These are phyloP conservation scores for Arthrobotrys entomopaga DNA, from an alignment of 2,329 filamentous ascomycete genomes.

Conservation along the genomic window DNA sequence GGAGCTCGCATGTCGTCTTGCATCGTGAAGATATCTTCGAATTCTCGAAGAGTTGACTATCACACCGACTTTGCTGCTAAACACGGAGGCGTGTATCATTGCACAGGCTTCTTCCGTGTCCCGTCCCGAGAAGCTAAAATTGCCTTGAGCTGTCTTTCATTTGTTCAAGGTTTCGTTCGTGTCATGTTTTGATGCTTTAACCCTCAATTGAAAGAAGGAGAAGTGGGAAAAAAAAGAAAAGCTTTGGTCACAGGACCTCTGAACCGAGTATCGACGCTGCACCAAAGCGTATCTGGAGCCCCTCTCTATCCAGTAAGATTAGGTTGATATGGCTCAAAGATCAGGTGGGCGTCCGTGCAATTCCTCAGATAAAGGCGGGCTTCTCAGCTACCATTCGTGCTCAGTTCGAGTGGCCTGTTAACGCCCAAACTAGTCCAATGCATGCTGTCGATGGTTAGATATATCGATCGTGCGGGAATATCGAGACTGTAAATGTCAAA, in stretches of 20 bases:
- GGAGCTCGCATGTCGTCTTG: slow-evolving; percentile 35
- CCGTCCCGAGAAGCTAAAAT: slow-evolving; percentile 30
- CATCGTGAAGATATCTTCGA: slow-evolving; percentile 36
- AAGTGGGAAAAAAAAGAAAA: slow-evolving; percentile 37
- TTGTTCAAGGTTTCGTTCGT: slow-evolving; percentile 2
- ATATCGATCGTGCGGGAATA: too few relatives aligned
- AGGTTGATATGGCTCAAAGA: slow-evolving; percentile 16
- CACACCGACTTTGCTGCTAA: slow-evolving; percentile 30
- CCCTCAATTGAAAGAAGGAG: background rate
- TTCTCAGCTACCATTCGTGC: too few relatives aligned
- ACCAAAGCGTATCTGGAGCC: slow-evolving; percentile 15
- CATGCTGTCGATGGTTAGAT: too few relatives aligned
- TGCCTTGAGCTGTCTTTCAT: slow-evolving; percentile 20
- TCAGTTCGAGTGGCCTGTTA: too few relatives aligned
- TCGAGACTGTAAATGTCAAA: too few relatives aligned
- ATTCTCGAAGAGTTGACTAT: slow-evolving; percentile 14
- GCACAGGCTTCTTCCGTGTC: slow-evolving; percentile 18
- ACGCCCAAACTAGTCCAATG: too few relatives aligned
- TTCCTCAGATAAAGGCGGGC: background rate
- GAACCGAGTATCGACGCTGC: slow-evolving; percentile 10
- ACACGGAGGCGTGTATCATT: slow-evolving; percentile 36
- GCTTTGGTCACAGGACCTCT: slow-evolving; percentile 38
- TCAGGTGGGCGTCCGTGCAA: slow-evolving; percentile 35
- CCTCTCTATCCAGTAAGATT: slow-evolving; percentile 22
- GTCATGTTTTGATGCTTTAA: slow-evolving; percentile 9